Evolutionary conservation across 1,139 yeast genomes (phyloP).

Genomic region (Pichia sp.): DNA sequence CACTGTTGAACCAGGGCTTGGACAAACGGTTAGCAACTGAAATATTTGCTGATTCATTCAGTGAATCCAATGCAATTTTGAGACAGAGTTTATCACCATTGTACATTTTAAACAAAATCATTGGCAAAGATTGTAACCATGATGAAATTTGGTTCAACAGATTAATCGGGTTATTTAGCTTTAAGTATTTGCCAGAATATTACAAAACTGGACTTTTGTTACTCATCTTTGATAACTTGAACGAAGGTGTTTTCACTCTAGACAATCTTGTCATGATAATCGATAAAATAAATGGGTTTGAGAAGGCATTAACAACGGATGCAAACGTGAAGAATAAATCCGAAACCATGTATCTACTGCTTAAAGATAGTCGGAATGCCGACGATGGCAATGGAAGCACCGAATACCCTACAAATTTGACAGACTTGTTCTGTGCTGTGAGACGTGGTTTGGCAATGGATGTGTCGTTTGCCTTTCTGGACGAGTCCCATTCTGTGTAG

Average conservation of each 20-base stretch:
- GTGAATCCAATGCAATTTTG: slow-evolving; percentile 18
- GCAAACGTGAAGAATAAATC: slow-evolving; percentile 11
- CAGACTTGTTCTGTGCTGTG: not conserved
- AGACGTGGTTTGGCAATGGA: slow-evolving; percentile 11
- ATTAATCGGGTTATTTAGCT: slow-evolving; percentile 51
- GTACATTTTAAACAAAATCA: slow-evolving; percentile 20
- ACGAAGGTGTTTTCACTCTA: slow-evolving; percentile 15
- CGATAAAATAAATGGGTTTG: slow-evolving; percentile 22
- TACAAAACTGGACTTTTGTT: slow-evolving; percentile 46
- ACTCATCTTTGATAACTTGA: slow-evolving; percentile 19
- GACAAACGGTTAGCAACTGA: slow-evolving; percentile 35
- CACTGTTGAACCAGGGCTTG: slow-evolving; percentile 46
- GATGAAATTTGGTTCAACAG: slow-evolving; percentile 26
- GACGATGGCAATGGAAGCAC: too few species aligned
- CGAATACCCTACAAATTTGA: not conserved
- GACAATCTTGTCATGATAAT: slow-evolving; percentile 23
- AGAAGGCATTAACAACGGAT: slow-evolving; percentile 12
- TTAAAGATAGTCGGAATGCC: not conserved
- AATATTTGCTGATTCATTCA: slow-evolving; percentile 3
- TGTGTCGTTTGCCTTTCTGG: slow-evolving; percentile 10
- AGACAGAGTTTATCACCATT: slow-evolving; percentile 27
- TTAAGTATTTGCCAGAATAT: slow-evolving; percentile 58
- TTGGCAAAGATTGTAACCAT: slow-evolving; percentile 3
- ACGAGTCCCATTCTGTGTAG: not conserved
- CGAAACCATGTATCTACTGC: slow-evolving; percentile 15